phyloP scores from a whole-genome alignment of 2,329 filamentous ascomycete species.

The Penicillium freii region DNA sequence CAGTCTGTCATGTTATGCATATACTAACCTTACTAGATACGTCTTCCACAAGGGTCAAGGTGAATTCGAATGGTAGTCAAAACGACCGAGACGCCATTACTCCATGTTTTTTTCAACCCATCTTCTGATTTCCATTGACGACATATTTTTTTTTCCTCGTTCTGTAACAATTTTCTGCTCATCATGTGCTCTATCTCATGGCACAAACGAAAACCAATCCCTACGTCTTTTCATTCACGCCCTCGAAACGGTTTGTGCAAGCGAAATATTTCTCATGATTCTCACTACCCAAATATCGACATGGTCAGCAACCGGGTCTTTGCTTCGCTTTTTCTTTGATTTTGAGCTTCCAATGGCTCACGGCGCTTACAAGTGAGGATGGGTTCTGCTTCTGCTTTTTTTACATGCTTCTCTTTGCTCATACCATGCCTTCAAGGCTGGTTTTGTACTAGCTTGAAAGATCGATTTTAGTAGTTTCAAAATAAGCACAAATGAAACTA shows the following conservation, averaged over 20 bases:
- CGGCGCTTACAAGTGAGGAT: slow-evolving; percentile 28
- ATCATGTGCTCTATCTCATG: slow-evolving; percentile 4
- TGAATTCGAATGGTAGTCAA: slow-evolving; percentile 91
- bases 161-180: slow-evolving; percentile 19
- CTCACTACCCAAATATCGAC: slow-evolving; percentile 6
- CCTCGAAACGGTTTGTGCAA: slow-evolving; percentile 16
- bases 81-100: not conserved
- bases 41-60: slow-evolving; percentile 97
- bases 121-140: slow-evolving; percentile 2
- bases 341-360: slow-evolving; percentile 16
- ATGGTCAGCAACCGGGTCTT: slow-evolving; percentile 7
- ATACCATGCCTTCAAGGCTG: slow-evolving; percentile 2
- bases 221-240: slow-evolving; percentile 6
- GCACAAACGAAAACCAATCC: slow-evolving; percentile 17
- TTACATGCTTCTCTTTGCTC: not conserved
- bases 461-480: slow-evolving; percentile 10
- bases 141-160: slow-evolving; percentile 5
- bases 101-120: not conserved
- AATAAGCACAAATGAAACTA: slow-evolving; percentile 9
- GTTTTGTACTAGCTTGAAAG: slow-evolving; percentile 28
- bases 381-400: slow-evolving; percentile 14
- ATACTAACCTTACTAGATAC: slow-evolving; percentile 55
- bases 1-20: not conserved
- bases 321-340: slow-evolving; percentile 7
- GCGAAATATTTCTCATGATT: slow-evolving; percentile 17